Conservation (phyloP, 352 stramenopile genomes). For the Phytophthora nicotianae region DNA sequence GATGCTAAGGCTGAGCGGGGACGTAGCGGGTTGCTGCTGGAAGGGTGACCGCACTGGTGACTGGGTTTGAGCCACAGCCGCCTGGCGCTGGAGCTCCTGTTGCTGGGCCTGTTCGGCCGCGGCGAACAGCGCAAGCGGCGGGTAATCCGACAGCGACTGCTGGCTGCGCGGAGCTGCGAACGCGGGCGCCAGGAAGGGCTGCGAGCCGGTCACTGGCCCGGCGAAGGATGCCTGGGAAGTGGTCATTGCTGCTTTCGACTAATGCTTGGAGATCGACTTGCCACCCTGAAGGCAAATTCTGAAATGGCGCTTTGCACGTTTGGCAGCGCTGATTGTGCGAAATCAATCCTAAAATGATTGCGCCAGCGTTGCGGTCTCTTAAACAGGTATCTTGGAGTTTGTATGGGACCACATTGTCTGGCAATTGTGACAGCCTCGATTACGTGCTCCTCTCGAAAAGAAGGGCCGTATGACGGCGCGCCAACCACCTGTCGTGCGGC, state of each 20-base stretch:
- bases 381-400: slow-evolving; percentile 25
- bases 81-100: slow-evolving; percentile 26
- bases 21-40: slow-evolving; percentile 9
- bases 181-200: slow-evolving; percentile 34
- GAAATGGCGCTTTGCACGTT: slow-evolving; percentile 25
- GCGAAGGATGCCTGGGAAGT: slow-evolving; percentile 28
- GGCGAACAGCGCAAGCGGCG: slow-evolving; percentile 30
- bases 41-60: slow-evolving; percentile 7
- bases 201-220: slow-evolving; percentile 11
- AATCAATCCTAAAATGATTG: slow-evolving; percentile 23
- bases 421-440: slow-evolving; percentile 30
- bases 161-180: slow-evolving; percentile 36
- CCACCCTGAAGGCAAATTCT: slow-evolving; percentile 33
- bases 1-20: slow-evolving; percentile 28
- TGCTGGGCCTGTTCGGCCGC: slow-evolving; percentile 32
- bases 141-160: slow-evolving; percentile 38
- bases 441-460: slow-evolving; percentile 21
- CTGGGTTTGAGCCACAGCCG: not conserved
- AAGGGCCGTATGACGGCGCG: slow-evolving; percentile 23
- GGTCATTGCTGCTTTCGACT: slow-evolving; percentile 17
- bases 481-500: not conserved
- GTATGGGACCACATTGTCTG: slow-evolving; percentile 25
- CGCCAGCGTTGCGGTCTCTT: slow-evolving; percentile 14
- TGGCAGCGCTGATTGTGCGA: not conserved
- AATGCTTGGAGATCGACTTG: slow-evolving; percentile 10